Evolutionary conservation across 2,329 filamentous ascomycete genomes (phyloP).

Genomic region (Diaporthe batatas): DNA sequence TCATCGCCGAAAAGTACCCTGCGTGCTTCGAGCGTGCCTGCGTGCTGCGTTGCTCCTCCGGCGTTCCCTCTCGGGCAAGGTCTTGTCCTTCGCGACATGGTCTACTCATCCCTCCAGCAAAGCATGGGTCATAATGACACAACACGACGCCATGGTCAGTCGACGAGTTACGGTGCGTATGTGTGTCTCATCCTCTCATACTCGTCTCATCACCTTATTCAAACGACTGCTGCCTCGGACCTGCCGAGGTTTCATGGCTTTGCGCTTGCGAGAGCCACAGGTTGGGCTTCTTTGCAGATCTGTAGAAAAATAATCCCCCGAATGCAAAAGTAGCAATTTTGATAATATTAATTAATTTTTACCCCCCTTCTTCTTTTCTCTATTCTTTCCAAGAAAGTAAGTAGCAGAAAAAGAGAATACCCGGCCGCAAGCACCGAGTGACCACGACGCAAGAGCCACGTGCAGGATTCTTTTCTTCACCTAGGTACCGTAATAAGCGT

Average conservation of each 20-base stretch:
- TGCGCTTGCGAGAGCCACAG: not conserved
- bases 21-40: not conserved
- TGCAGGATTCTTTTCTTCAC: no score
- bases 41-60: not conserved
- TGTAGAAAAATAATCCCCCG: not conserved
- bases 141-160: not conserved
- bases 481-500: no score
- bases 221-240: slow-evolving; percentile 11
- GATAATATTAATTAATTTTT: no score
- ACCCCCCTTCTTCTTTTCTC: not conserved
- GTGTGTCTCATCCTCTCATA: slow-evolving; percentile 16
- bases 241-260: slow-evolving; percentile 2
- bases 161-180: not conserved
- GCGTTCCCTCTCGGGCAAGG: not conserved
- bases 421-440: no score
- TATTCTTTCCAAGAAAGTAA: no score
- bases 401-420: no score
- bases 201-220: slow-evolving; percentile 34
- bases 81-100: not conserved
- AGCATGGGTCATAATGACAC: no score
- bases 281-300: not conserved
- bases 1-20: slow-evolving; percentile 20
- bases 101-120: not conserved
- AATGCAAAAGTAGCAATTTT: not conserved
- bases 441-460: no score